Evolutionary conservation across 371 early-diverging fungal genomes (phyloP), one percentile per base, ranked within the genome.

Genomic region (Dinochytrium kinnereticum): DNA sequence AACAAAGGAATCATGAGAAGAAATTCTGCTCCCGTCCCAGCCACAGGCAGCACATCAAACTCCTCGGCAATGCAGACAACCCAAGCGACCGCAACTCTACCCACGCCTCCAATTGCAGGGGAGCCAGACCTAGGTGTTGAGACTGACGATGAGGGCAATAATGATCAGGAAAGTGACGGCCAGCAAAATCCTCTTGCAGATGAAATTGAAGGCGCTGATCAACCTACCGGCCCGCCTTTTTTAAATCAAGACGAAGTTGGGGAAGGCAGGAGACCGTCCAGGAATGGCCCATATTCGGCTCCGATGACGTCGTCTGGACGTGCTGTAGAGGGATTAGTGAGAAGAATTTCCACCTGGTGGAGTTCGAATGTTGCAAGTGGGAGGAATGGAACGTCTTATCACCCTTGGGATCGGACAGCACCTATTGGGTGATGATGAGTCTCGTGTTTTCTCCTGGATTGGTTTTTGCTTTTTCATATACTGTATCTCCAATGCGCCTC

Each of bases 11-110:
- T 66, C 26, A 44, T 38, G 39, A 38, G 66, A 21, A 66, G 49
- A 17, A 66, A 66, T 37, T 66, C 66, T n/a, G 66, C 66, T 21
- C 66, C 66, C 10, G 37, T 44, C n/a, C 21, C 66, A 37, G 34
- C 37, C 34, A 61, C 7, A 26, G 61, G 10, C 36, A 31, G 5
- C 44, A 36, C 61, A 7, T 61, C 61, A 3, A 61, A 30, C 7
- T 33, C 61, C 36, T 34, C 36, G 36, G 34, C 28, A 61, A 31
- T 28, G 57, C 24, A 24, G 57, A 30, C 57, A 10, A 17, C 57
- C 24, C 57, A 55, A 28, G 57, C 57, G 7, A 13, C 57, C 10
- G 57, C 31, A 17, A 34, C 7, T 61, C 34, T 17, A 37, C 36
- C 61, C 61, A 24, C 3, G 5, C 13, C 30, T 61, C 34, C 55